A percentile compares a stretch with the other conserved stretches of the same genome.
Conservation (phyloP, 345 rosid genomes). For the Carallia brachiata region DNA sequence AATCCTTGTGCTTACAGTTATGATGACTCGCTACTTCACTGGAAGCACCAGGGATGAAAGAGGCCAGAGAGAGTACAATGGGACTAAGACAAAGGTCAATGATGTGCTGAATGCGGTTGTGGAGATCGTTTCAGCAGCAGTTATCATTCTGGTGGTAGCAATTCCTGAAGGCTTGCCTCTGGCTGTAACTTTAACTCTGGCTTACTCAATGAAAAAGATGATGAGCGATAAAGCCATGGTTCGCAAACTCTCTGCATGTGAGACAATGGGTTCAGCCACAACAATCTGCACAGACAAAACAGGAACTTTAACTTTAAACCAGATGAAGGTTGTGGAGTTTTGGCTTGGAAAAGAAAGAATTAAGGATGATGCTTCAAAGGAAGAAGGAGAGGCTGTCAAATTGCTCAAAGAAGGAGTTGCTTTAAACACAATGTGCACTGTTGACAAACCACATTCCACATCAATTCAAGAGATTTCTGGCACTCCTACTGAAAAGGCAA, state of each 20-base stretch:
- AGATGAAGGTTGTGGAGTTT: conserved; percentile 39
- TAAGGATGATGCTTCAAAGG: conserved; percentile 18
- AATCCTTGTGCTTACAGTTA: conserved; percentile 23
- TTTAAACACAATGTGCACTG: conserved; percentile 36
- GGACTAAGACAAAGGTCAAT: conserved; percentile 20
- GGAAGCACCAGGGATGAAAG: conserved; percentile 32
- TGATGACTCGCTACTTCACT: conserved; percentile 28
- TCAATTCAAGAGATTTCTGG: conserved; percentile 39
- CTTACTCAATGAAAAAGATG: conserved; percentile 51
- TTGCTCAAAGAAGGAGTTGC: conserved; percentile 52
- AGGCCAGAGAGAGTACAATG: conserved; percentile 24
- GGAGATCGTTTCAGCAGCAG: conserved; percentile 36
- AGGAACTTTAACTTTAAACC: conserved; percentile 50
- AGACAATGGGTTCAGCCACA: conserved; percentile 58
- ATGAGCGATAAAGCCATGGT: conserved; percentile 50
- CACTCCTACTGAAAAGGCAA: conserved; percentile 55
- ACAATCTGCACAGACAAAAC: conserved; percentile 57
- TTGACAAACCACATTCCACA: conserved; percentile 21
- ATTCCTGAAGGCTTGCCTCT: conserved; percentile 47
- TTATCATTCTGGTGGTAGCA: conserved; percentile 39
- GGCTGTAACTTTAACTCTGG: conserved; percentile 44
- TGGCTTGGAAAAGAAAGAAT: conserved; percentile 37
- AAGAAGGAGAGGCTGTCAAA: conserved; percentile 16
- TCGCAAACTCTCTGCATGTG: conserved; percentile 53
- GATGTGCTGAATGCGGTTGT: conserved; percentile 32